phyloP scores from a whole-genome alignment of 495 filamentous ascomycete genomes.

The Daldinia loculata region DNA sequence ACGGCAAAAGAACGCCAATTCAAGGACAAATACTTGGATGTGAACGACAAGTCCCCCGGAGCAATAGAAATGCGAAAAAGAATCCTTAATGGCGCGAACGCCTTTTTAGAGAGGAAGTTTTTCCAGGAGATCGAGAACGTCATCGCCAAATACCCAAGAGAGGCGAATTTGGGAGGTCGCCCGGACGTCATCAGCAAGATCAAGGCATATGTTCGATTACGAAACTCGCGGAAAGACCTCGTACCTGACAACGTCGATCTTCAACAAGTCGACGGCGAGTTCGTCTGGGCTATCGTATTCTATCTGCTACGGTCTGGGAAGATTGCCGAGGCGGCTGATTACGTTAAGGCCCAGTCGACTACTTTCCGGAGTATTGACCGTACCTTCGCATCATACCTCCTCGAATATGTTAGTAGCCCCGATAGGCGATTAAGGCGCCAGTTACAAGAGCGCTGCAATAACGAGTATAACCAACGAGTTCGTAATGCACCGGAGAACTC shows the following conservation, averaged over 20 bases:
- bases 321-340: slow-evolving; percentile 82
- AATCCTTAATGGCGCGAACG: slow-evolving; percentile 79
- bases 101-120: slow-evolving; percentile 77
- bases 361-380: slow-evolving; percentile 90
- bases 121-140: slow-evolving; percentile 75
- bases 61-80: slow-evolving; percentile 71
- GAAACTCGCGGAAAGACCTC: slow-evolving; percentile 78
- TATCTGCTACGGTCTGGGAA: slow-evolving; percentile 89
- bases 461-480: slow-evolving; percentile 84
- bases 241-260: slow-evolving; percentile 76
- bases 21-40: slow-evolving; percentile 75
- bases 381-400: slow-evolving; percentile 88
- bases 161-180: slow-evolving; percentile 88
- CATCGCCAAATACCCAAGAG: slow-evolving; percentile 81
- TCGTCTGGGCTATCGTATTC: slow-evolving; percentile 93
- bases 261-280: slow-evolving; percentile 78
- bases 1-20: slow-evolving; percentile 79
- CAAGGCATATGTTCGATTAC: slow-evolving; percentile 86
- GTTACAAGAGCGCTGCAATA: slow-evolving; percentile 83
- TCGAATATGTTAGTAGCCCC: slow-evolving; percentile 72
- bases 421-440: slow-evolving; percentile 78
- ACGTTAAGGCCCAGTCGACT: slow-evolving; percentile 76
- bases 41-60: slow-evolving; percentile 66
- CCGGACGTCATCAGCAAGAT: slow-evolving; percentile 89
- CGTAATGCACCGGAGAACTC: slow-evolving; percentile 86